These are phyloP conservation scores for Tuber umbilicatum DNA, from an alignment of 495 filamentous ascomycete species.

Conservation along the genomic window DNA sequence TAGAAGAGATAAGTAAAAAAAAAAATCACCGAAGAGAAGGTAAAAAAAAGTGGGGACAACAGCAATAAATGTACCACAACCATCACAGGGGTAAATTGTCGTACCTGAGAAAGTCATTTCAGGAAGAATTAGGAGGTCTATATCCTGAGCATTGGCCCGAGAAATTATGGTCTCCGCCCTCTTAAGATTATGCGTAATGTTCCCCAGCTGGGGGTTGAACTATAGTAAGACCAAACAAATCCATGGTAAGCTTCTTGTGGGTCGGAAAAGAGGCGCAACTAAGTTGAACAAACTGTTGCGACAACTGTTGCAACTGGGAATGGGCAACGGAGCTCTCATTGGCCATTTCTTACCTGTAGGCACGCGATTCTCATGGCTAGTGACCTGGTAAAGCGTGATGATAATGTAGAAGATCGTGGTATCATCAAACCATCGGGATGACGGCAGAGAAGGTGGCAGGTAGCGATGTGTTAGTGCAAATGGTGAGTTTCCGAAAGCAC, in stretches of 20 bases:
- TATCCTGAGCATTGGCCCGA: conserved; percentile 48
- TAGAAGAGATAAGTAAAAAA: conserved; percentile 6
- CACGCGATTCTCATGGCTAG: conserved; percentile 42
- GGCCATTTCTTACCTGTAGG: conserved; percentile 38
- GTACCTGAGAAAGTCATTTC: conserved; percentile 84
- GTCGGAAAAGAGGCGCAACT: not conserved
- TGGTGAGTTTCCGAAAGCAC: conserved; percentile 3
- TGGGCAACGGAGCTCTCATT: conserved; percentile 15
- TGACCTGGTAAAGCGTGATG: conserved; percentile 24
- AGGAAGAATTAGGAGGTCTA: conserved; percentile 73
- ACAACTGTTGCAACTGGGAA: conserved; percentile 4
- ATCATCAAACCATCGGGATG: conserved; percentile 12
- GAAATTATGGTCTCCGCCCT: conserved; percentile 66
- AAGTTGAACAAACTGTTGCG: not conserved
- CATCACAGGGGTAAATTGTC: conserved; percentile 34
- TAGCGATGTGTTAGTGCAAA: conserved; percentile 9
- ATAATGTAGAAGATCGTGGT: conserved; percentile 9
- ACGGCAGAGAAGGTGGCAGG: not conserved
- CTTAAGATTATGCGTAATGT: conserved; percentile 67
- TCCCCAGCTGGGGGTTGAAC: conserved; percentile 54
- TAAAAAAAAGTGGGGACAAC: conserved; percentile 6
- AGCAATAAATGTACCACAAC: conserved; percentile 13
- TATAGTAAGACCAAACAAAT: conserved; percentile 12
- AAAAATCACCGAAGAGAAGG: conserved; percentile 7
- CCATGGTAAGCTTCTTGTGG: conserved; percentile 15